These are phyloP conservation scores for Talaromyces funiculosus DNA, from an alignment of 2,329 filamentous ascomycete genomes.

Conservation along the genomic window DNA sequence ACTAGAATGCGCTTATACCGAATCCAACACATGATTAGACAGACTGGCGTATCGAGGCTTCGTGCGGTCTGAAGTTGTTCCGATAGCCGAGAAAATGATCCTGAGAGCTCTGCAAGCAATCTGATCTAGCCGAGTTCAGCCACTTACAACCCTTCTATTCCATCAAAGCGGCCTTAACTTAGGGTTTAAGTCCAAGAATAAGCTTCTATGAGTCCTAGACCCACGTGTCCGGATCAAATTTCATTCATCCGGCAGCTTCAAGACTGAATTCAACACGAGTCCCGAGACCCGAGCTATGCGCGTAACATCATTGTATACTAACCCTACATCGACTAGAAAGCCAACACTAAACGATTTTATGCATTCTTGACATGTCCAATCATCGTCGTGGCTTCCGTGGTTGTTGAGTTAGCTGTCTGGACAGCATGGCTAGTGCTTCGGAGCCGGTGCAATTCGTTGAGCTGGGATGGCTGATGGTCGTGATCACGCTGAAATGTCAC, in stretches of 20 bases:
- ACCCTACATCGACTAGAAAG: not conserved
- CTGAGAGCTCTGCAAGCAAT: no score
- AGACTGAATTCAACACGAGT: not conserved
- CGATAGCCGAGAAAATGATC: no score
- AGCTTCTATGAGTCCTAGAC: not conserved
- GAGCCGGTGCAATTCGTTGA: not conserved
- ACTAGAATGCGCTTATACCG: not conserved
- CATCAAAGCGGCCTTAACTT: not conserved
- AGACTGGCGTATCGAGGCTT: not conserved
- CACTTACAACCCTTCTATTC: not conserved
- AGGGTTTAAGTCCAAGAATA: not conserved
- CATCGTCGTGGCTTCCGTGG: not conserved
- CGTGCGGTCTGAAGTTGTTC: slow-evolving; percentile 1
- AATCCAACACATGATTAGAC: not conserved
- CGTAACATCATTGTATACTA: not conserved
- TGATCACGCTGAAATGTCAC: no score
- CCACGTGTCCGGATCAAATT: not conserved
- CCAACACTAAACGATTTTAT: not conserved
- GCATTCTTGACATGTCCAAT: not conserved
- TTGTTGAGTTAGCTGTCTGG: not conserved
- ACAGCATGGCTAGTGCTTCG: not conserved
- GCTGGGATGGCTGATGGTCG: not conserved
- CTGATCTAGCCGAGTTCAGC: slow-evolving; percentile 2
- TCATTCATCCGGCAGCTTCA: not conserved
- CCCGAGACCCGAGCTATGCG: not conserved